Evolutionary conservation across 2,329 filamentous ascomycete genomes (phyloP).

Genomic region (Stenocarpella maydis): DNA sequence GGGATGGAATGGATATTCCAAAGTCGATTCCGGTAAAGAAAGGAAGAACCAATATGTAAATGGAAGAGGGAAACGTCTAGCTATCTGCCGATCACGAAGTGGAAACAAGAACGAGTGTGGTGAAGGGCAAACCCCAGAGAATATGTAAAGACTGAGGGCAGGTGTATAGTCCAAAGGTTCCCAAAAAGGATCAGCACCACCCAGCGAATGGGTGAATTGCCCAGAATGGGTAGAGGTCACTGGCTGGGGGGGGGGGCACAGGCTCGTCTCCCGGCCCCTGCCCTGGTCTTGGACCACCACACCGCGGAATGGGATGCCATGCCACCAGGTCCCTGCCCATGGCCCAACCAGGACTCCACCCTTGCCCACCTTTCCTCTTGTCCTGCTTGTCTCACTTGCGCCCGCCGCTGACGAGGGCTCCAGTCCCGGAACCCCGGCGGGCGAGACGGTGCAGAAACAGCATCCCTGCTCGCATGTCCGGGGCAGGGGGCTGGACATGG

Average conservation of each 20-base stretch:
- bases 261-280: conserved; percentile 28
- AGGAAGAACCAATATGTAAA: conserved; percentile 60
- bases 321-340: conserved; percentile 39
- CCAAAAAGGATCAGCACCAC: conserved; percentile 50
- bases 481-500: conserved; percentile 45
- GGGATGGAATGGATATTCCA: conserved; percentile 52
- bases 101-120: conserved; percentile 49
- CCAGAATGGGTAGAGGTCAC: conserved; percentile 23
- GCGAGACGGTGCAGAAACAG: conserved; percentile 40
- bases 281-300: conserved; percentile 30
- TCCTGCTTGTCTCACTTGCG: conserved; percentile 62
- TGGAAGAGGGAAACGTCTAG: conserved; percentile 51
- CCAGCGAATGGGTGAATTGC: conserved; percentile 38
- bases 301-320: conserved; percentile 34
- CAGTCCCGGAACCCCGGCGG: conserved; percentile 45
- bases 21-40: conserved; percentile 55
- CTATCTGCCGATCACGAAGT: conserved; percentile 59
- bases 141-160: conserved; percentile 52
- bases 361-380: conserved; percentile 43
- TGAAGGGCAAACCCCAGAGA: conserved; percentile 52
- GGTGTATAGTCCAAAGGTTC: conserved; percentile 45
- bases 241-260: conserved; percentile 31
- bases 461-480: conserved; percentile 49
- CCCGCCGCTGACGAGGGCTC: conserved; percentile 49
- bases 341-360: conserved; percentile 37